phyloP scores from a whole-genome alignment of 2,329 filamentous ascomycete species.

The Xylaria sp. region DNA sequence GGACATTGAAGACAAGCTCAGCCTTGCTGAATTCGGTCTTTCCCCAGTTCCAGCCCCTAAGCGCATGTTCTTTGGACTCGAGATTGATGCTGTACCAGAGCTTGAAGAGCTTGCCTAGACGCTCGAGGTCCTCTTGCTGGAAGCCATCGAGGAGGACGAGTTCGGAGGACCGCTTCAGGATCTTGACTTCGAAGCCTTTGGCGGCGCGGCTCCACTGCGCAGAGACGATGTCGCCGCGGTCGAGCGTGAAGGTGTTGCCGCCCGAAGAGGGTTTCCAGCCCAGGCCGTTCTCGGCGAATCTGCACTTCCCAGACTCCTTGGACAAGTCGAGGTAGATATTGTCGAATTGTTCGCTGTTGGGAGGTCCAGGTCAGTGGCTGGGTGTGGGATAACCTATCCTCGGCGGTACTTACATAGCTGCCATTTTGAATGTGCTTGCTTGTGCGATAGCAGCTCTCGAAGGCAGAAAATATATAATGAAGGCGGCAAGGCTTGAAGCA shows the following conservation, averaged over 20 bases:
- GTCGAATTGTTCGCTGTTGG: conserved; percentile 85
- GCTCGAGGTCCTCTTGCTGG: conserved; percentile 91
- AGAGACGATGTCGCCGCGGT: conserved; percentile 82
- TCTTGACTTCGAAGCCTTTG: conserved; percentile 93
- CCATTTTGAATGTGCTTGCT: conserved; percentile 38
- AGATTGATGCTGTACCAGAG: conserved; percentile 96
- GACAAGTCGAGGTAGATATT: conserved; percentile 97
- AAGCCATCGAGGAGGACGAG: conserved; percentile 96
- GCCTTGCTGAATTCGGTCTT: conserved; percentile 97
- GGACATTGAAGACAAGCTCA: conserved; percentile 95
- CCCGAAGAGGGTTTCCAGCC: conserved; percentile 93
- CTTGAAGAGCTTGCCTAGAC: conserved; percentile 92
- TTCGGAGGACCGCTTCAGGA: conserved; percentile 83
- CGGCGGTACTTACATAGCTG: conserved; percentile 43
- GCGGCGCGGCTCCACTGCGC: conserved; percentile 96
- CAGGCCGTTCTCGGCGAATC: conserved; percentile 92
- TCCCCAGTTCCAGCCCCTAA: conserved; percentile 99
- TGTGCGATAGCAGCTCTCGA: conserved; percentile 18
- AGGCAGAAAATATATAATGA: conserved; percentile 9
- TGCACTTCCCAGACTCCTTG: conserved; percentile 89
- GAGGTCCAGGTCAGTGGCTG: conserved; percentile 26
- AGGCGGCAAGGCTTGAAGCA: conserved; percentile 20
- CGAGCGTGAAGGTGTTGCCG: conserved; percentile 93
- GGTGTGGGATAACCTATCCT: background rate
- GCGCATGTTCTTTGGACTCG: conserved; percentile 91